Conservation (phyloP, 768 basidiomycete species). For the Mycena latifolia region DNA sequence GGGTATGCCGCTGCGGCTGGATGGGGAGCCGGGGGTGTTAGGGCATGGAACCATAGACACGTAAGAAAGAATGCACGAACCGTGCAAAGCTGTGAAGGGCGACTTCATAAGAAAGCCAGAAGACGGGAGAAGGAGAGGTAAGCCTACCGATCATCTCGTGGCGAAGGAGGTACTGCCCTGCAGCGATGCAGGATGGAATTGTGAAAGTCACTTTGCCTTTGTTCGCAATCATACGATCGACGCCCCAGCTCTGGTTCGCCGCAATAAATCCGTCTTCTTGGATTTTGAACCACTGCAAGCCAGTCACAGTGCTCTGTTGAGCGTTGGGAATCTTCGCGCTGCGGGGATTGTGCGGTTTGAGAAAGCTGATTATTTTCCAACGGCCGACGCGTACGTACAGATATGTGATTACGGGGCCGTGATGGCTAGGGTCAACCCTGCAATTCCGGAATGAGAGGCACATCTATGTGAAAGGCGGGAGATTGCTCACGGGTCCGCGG, state of each 20-base stretch:
- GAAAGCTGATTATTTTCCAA: neutral
- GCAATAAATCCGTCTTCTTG: slow-evolving; percentile 50
- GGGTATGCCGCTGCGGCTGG: slow-evolving; percentile 62
- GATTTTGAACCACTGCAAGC: slow-evolving; percentile 61
- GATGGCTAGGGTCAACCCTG: slow-evolving; percentile 62
- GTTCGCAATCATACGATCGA: slow-evolving; percentile 53
- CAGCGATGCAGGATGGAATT: slow-evolving; percentile 34
- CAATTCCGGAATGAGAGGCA: neutral
- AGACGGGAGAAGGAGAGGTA: neutral
- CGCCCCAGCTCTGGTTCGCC: slow-evolving; percentile 49
- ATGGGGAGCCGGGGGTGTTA: slow-evolving; percentile 50
- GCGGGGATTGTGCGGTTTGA: slow-evolving; percentile 16
- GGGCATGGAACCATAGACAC: neutral
- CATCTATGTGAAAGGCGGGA: slow-evolving; percentile 31
- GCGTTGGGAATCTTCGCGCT: slow-evolving; percentile 59
- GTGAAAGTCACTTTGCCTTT: slow-evolving; percentile 57
- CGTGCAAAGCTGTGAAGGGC: slow-evolving; percentile 29
- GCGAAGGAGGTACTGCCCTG: slow-evolving; percentile 51
- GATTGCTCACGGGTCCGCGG: slow-evolving; percentile 53
- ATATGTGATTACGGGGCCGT: slow-evolving; percentile 65
- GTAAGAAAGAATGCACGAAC: slow-evolving; percentile 25
- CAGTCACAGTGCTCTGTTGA: slow-evolving; percentile 51
- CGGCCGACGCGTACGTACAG: slow-evolving; percentile 56
- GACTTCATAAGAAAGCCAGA: neutral
- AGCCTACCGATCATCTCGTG: slow-evolving; percentile 63